phyloP scores from a whole-genome alignment of 148 eudicot species.

The Euryodendron excelsum region DNA sequence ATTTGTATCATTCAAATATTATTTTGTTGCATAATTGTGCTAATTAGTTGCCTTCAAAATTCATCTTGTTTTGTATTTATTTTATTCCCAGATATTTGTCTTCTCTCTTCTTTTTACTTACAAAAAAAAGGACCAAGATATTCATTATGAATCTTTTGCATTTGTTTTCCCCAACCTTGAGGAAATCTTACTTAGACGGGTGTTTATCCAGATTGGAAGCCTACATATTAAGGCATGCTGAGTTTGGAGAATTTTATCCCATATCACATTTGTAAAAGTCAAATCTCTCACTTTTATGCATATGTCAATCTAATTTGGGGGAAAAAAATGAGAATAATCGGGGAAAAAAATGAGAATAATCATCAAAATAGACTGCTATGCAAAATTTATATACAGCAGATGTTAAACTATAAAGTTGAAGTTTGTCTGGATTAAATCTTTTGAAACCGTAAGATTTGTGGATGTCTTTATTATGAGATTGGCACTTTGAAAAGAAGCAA shows the following conservation, averaged over 20 bases:
- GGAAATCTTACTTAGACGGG: neutral
- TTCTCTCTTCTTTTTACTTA: too few relatives aligned
- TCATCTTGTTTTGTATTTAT: neutral
- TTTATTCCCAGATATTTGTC: too few relatives aligned
- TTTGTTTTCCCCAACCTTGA: neutral
- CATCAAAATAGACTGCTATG: neutral
- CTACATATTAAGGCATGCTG: constrained; percentile 3
- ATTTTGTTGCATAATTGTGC: neutral
- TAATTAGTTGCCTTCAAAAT: neutral
- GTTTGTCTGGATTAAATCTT: neutral
- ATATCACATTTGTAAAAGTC: neutral
- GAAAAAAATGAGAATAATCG: too few relatives aligned
- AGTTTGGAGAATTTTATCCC: neutral
- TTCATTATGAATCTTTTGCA: neutral
- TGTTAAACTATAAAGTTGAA: neutral
- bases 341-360: neutral
- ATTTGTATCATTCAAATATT: neutral
- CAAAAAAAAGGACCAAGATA: neutral
- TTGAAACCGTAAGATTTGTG: too few relatives aligned
- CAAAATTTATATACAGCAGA: neutral
- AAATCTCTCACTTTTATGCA: neutral
- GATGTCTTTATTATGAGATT: neutral
- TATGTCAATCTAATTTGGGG: neutral
- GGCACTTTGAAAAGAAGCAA: neutral
- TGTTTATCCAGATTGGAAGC: neutral